Conservation (phyloP, 176 grass and related monocot genomes). For the Cenchrus purpureus region DNA sequence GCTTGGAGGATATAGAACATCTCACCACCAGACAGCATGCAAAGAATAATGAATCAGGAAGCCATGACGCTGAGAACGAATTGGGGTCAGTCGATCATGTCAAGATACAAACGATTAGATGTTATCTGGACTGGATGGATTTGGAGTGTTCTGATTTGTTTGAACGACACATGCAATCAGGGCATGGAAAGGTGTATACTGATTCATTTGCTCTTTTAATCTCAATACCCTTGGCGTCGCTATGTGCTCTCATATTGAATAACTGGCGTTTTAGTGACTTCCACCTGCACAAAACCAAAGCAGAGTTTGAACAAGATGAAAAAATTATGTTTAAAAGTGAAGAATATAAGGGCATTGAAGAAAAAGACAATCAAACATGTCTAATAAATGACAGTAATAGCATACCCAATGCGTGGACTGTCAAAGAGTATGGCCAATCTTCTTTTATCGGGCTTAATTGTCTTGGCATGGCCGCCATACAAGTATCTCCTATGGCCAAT, state of each 20-base stretch:
- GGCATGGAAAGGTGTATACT: constrained; percentile 82
- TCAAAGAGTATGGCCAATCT: constrained; percentile 91
- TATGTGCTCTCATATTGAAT: constrained; percentile 80
- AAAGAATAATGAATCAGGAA: constrained; percentile 80
- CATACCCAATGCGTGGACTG: constrained; percentile 86
- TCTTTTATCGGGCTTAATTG: constrained; percentile 98
- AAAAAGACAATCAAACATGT: constrained; percentile 5
- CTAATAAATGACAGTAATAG: constrained; percentile 1
- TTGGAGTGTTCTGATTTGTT: constrained; percentile 70
- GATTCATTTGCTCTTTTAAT: constrained; percentile 94
- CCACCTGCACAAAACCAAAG: constrained; percentile 69
- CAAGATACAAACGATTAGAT: constrained; percentile 42
- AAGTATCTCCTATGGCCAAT: constrained; percentile 91
- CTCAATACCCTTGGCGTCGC: constrained; percentile 87
- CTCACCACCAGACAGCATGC: constrained; percentile 51
- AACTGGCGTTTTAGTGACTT: constrained; percentile 84
- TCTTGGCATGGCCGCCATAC: constrained; percentile 92
- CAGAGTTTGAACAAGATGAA: constrained; percentile 23
- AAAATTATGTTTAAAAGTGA: constrained; percentile 22
- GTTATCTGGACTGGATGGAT: constrained; percentile 62
- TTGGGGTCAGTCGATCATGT: constrained; percentile 54
- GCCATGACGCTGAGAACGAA: constrained; percentile 35
- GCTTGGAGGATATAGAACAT: constrained; percentile 34
- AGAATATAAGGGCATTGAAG: background rate
- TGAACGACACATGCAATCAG: constrained; percentile 84